phyloP scores from a whole-genome alignment of 78 protist species.

The Dictyostelium brefeldianum region DNA sequence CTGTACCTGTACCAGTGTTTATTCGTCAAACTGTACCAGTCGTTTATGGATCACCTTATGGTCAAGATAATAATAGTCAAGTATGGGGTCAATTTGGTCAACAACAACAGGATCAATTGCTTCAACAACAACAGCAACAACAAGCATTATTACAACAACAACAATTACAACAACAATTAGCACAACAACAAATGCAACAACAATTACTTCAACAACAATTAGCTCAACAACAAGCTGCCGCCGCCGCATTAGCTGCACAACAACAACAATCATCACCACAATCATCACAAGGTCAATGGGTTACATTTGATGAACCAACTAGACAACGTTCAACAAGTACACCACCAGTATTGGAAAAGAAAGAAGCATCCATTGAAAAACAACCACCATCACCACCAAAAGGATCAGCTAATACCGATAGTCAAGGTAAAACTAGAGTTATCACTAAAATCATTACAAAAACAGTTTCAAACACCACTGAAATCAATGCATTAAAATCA shows the following conservation, averaged over 20 bases:
- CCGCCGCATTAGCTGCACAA: not conserved
- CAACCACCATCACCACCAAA: not conserved
- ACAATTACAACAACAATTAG: slow-evolving; percentile 22
- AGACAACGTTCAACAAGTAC: slow-evolving; percentile 58
- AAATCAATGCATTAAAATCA: slow-evolving; percentile 59
- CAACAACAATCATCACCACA: slow-evolving; percentile 34
- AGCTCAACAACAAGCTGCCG: slow-evolving; percentile 11
- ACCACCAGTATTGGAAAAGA: slow-evolving; percentile 56
- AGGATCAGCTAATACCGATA: not conserved
- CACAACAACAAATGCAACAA: slow-evolving; percentile 7
- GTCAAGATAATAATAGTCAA: slow-evolving; percentile 37
- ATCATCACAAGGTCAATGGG: slow-evolving; percentile 56
- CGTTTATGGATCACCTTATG: slow-evolving; percentile 69
- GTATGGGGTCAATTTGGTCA: slow-evolving; percentile 64
- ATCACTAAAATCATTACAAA: slow-evolving; percentile 75
- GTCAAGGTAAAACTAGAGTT: slow-evolving; percentile 46
- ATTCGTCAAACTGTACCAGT: slow-evolving; percentile 82
- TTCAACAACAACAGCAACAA: slow-evolving; percentile 30
- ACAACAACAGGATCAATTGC: not conserved
- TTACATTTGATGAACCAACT: slow-evolving; percentile 49
- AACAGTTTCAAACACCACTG: slow-evolving; percentile 51
- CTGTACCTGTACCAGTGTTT: slow-evolving; percentile 73
- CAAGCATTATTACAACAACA: slow-evolving; percentile 19
- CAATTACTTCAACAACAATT: slow-evolving; percentile 10
- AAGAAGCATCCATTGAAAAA: slow-evolving; percentile 39